Conservation (phyloP, 2,329 filamentous ascomycete genomes). For the Diaporthe sp. region DNA sequence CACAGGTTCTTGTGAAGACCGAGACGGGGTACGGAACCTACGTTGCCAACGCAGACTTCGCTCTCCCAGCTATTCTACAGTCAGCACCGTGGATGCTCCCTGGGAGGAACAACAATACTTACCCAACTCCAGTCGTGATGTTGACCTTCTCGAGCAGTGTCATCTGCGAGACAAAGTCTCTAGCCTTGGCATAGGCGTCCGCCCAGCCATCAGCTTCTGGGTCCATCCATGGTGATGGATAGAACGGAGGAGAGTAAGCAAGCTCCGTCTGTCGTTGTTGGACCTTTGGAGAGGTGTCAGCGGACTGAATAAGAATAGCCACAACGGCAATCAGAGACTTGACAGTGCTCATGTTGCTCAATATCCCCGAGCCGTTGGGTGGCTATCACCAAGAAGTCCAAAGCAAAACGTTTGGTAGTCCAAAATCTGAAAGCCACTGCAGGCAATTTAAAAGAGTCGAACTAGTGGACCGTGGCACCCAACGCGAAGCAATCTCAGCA, state of each 20-base stretch:
- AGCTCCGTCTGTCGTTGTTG: constrained; percentile 44
- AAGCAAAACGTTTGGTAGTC: not conserved
- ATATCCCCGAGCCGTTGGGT: not conserved
- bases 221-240: constrained; percentile 90
- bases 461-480: not conserved
- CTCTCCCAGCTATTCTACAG: constrained; percentile 68
- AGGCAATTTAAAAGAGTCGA: not conserved
- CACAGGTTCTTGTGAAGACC: constrained; percentile 79
- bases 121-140: constrained; percentile 90
- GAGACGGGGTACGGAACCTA: constrained; percentile 76
- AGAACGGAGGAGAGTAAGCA: constrained; percentile 70
- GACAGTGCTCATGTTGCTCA: not conserved
- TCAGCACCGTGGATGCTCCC: not conserved
- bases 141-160: constrained; percentile 94
- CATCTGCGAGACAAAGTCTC: constrained; percentile 83
- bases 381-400: too few relatives aligned
- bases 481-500: not conserved
- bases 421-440: not conserved
- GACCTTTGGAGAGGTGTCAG: constrained; percentile 44
- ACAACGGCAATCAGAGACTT: not conserved
- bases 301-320: constrained; percentile 7
- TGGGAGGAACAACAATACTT: constrained; percentile 48
- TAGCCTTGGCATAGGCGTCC: constrained; percentile 80
- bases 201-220: constrained; percentile 79
- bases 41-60: constrained; percentile 83